These are phyloP conservation scores for Buxus sempervirens DNA, from an alignment of 164 flowering plant genomes.

Conservation along the genomic window DNA sequence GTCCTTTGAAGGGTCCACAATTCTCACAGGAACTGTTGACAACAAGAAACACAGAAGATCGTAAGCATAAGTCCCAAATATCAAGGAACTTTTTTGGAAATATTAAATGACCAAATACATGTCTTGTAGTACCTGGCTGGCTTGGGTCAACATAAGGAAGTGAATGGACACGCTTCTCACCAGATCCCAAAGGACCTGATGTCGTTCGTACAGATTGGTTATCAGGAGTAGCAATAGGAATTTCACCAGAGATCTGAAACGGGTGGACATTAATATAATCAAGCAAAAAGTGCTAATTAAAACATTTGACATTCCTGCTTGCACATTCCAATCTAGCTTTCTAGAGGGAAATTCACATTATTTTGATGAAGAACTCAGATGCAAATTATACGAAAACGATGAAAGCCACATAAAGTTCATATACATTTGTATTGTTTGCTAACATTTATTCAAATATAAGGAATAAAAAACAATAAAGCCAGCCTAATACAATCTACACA, in stretches of 20 bases:
- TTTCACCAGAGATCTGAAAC: conserved; percentile 86
- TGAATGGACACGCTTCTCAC: conserved; percentile 70
- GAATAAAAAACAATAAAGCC: too few relatives aligned
- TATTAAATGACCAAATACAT: neutral
- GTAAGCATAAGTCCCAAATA: conserved; percentile 1
- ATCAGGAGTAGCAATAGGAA: conserved; percentile 77
- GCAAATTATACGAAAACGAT: neutral
- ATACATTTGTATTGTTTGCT: too few relatives aligned
- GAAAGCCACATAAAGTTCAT: too few relatives aligned
- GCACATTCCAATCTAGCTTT: neutral
- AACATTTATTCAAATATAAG: too few relatives aligned
- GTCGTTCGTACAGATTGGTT: conserved; percentile 81
- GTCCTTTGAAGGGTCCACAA: conserved; percentile 93
- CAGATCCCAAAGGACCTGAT: conserved; percentile 89
- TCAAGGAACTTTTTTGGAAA: neutral
- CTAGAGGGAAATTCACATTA: too few relatives aligned
- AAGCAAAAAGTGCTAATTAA: neutral
- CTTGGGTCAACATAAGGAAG: conserved; percentile 83
- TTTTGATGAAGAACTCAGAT: too few relatives aligned
- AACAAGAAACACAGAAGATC: conserved; percentile 4
- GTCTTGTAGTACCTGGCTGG: conserved; percentile 64
- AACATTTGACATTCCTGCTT: neutral
- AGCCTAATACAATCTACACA: too few relatives aligned
- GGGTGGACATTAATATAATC: neutral
- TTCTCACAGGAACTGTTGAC: conserved; percentile 82